Base-by-base conservation (phyloP, 768 basidiomycete species). In the Suillus tomentosus region DNA sequence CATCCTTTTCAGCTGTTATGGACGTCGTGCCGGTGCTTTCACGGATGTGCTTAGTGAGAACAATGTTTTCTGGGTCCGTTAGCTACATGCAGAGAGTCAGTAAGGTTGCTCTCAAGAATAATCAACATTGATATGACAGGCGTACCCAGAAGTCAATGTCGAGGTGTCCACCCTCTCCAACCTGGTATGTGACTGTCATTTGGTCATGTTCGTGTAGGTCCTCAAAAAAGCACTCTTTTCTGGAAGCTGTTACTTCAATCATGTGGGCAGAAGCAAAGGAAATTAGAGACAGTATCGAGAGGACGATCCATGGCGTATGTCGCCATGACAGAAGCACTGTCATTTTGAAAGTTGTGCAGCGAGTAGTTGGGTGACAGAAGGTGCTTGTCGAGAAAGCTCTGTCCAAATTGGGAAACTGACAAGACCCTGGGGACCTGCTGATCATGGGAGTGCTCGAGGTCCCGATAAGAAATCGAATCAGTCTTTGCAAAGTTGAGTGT, bases 151-250 rank as follows among this genome's bases (percentile, higher is more conserved):
- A 99, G 77, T 99, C 96, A 65, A 99, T 94, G 78, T 99, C 97
- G 58, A 99, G 78, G 74, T 98, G 93, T 1, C 97, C 96, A 31
- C 97, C 97, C 51, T 94, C 95, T 60, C 94, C 96, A 8, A 99
- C 97, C 83, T 99, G 97, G 75, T 99, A 99, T 45, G 96, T 97
- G 58, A 99, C 92, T 31, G 96, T 96, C 97, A 99, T 99, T 96
- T 98, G 71, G 87, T 96, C 95, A 74, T 94, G 87, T 67, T 85
- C 80, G 71, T 95, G 93, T 13, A 96, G 84, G 79, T 96, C 95
- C 77, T 97, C 95, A 74, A 97, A 96, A 82, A 94, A 97, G 78
- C 95, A 97, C 72, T 96, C 95, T 73, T 94, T 95, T 72, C 87
- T 88, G 17, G 89, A 88, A 13, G 95, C 90, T 3, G 82, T 74